Evolutionary conservation across 2,329 filamentous ascomycete genomes (phyloP).

Genomic region (Gaeumannomyces sp.): DNA sequence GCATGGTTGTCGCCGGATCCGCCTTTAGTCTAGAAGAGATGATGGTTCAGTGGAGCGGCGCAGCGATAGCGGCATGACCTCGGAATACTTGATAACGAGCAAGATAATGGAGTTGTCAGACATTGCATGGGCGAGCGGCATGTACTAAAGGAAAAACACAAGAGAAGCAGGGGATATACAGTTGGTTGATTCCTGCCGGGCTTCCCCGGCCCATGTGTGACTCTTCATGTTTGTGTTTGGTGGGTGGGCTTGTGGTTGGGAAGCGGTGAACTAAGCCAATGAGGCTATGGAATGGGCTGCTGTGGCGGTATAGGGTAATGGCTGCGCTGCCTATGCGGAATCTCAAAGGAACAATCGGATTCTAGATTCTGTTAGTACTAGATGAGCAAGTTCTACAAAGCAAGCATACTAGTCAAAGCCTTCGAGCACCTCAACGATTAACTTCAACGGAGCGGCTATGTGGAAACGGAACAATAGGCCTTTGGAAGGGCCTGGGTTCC

Average conservation of each 20-base stretch:
- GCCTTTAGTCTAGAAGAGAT: constrained; percentile 82
- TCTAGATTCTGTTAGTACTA: too few relatives aligned
- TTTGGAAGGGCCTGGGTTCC: not conserved
- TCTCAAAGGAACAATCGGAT: too few relatives aligned
- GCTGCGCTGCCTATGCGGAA: too few relatives aligned
- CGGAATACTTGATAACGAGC: constrained; percentile 44
- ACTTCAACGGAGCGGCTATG: too few relatives aligned
- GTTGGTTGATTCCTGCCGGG: not conserved
- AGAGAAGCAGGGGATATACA: too few relatives aligned
- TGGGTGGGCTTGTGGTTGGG: not conserved
- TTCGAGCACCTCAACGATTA: too few relatives aligned
- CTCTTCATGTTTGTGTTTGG: not conserved
- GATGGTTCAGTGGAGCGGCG: constrained; percentile 66
- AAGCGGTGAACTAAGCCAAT: not conserved
- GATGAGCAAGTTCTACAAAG: too few relatives aligned
- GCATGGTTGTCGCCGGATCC: constrained; percentile 77
- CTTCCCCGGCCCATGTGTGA: not conserved
- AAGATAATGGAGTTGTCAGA: constrained; percentile 44
- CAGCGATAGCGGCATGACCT: constrained; percentile 60
- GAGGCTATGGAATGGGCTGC: not conserved
- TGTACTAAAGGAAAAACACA: not conserved
- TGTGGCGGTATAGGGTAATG: too few relatives aligned
- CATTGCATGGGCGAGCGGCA: not conserved
- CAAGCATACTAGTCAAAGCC: too few relatives aligned
- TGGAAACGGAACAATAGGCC: not conserved